These are phyloP conservation scores for Pelagomonas calceolata DNA, from an alignment of 108 stramenopile species.

Conservation along the genomic window DNA sequence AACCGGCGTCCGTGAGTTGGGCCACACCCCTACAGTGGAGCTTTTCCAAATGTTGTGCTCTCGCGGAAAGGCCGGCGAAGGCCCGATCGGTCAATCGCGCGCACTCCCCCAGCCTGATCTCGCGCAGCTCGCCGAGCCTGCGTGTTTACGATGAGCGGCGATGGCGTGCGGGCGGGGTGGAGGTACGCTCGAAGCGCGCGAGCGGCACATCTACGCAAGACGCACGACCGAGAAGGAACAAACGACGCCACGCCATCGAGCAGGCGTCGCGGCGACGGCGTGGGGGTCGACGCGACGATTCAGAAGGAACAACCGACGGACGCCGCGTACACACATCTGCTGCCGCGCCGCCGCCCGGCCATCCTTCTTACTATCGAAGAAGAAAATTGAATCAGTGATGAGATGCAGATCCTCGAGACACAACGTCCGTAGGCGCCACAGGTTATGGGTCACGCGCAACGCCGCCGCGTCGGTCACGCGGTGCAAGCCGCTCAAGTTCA, in stretches of 20 bases:
- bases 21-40: conserved; percentile 6
- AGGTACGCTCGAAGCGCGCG: neutral
- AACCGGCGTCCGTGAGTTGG: conserved; percentile 6
- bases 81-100: conserved; percentile 5
- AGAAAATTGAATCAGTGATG: conserved; percentile 18
- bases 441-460: conserved; percentile 18
- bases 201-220: conserved; percentile 1
- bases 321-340: conserved; percentile 8
- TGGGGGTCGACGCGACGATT: no score
- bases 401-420: conserved; percentile 16
- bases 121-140: no score
- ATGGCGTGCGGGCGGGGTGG: neutral
- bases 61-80: conserved; percentile 2
- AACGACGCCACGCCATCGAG: no score
- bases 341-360: conserved; percentile 15
- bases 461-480: conserved; percentile 14
- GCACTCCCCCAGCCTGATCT: conserved; percentile 8
- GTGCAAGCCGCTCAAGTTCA: conserved; percentile 19
- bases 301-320: neutral
- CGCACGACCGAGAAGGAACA: conserved; percentile 8
- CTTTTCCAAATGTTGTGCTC: conserved; percentile 4
- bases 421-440: conserved; percentile 10
- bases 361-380: conserved; percentile 14
- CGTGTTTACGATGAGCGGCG: neutral
- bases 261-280: no score